These are phyloP conservation scores for Chlamydomonas asymmetrica DNA, from an alignment of 139 green algal species.

Conservation along the genomic window DNA sequence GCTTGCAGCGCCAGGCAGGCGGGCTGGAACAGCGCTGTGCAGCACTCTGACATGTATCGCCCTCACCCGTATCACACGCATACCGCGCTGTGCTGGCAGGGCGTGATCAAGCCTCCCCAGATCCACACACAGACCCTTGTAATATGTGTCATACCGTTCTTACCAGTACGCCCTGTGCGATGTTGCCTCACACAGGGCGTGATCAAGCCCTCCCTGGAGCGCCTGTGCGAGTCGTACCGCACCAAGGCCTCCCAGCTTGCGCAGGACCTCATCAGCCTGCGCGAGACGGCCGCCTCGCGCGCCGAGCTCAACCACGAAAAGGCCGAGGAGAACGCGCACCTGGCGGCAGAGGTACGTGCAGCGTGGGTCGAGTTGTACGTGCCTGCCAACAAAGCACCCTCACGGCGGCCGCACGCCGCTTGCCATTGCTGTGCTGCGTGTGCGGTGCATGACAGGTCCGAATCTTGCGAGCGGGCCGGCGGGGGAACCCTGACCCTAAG, in stretches of 20 bases:
- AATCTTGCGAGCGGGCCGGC: not conserved
- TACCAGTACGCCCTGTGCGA: not conserved
- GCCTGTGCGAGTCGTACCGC: conserved; percentile 64
- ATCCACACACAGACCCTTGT: not conserved
- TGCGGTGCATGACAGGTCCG: not conserved
- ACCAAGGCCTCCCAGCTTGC: conserved; percentile 56
- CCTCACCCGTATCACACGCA: no score
- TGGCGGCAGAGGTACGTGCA: conserved; percentile 41
- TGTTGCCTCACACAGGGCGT: conserved; percentile 52
- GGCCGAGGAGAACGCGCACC: conserved; percentile 63
- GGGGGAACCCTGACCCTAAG: not conserved
- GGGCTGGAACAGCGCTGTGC: no score
- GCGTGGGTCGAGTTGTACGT: not conserved
- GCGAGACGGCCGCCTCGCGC: conserved; percentile 52
- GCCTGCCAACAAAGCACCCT: not conserved
- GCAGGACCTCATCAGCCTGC: conserved; percentile 67
- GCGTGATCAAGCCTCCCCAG: not conserved
- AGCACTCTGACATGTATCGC: no score
- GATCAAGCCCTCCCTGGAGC: conserved; percentile 65
- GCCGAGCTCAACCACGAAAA: conserved; percentile 58
- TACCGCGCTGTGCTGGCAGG: no score
- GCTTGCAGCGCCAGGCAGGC: no score
- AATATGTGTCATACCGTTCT: no score
- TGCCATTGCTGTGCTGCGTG: not conserved
- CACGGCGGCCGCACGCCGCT: not conserved